Base-by-base conservation (phyloP, 306 rosid genomes). In the Pterocarpus santalinus region DNA sequence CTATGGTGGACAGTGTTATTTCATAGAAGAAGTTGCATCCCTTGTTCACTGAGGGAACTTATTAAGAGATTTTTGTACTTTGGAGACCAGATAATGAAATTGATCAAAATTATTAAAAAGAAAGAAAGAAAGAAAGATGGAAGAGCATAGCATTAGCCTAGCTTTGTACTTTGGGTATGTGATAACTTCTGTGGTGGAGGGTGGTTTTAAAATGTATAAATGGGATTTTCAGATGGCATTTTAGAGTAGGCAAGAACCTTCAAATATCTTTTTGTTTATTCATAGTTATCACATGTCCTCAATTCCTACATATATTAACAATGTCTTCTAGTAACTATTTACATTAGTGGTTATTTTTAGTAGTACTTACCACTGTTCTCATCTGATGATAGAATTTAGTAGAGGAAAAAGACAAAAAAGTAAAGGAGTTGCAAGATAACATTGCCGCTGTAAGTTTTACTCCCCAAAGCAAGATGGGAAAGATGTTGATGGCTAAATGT, bases 391-490 rank as follows among this genome's bases (percentile, higher is more conserved):
- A 95, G 99, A 91, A 86, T 80, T 86, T 95, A 83, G 98, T 91
- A 22, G 99, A 95, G 90, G 98, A 93, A 75, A 93, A 91, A 85
- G 99, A 93, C 76, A 95, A 91, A 86, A 92, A 90, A 68, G 87
- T 91, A 63, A 95, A 90, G 88, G 98, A 95, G 92, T 87, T 91
- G 90, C 92, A 90, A 82, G 99, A 95, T 63, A 90, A 92, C 76
- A 88, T 90, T 72, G 87, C 94, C 3, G 99, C 98, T 2, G 91
- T 91, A 83, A 88, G 83, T 72, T 95, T 93, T 76, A 95, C 99
- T 76, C 90, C 95, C 17, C 89, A 90, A 75, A 95, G 99, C 92
- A 95, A 93, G 89, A 95, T 93, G 99, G 99, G 99, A 83, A 95
- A 91, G 81, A 89, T 91, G 94, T 86, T 95, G 80, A 95, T 95